These are phyloP conservation scores for Alternaria metachromatica DNA, from an alignment of 2,329 filamentous ascomycete genomes.

Conservation along the genomic window DNA sequence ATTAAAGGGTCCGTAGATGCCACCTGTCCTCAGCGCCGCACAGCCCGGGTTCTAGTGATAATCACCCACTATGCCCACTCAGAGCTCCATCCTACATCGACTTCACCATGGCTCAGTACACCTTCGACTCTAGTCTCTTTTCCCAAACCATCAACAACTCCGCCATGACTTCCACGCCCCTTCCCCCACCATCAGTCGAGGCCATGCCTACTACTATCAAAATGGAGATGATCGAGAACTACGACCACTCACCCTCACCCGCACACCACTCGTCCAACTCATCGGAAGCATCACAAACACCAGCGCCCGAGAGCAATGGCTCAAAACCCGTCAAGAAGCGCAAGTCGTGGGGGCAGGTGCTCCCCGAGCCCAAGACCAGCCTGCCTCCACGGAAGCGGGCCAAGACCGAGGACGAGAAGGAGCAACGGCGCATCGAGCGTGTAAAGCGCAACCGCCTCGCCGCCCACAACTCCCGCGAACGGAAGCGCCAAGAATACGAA, in stretches of 20 bases:
- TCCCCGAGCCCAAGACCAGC: slow-evolving; percentile 95
- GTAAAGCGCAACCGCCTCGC: slow-evolving; percentile 95
- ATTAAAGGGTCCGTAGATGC: slow-evolving; percentile 47
- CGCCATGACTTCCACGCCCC: slow-evolving; percentile 29
- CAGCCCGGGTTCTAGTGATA: slow-evolving; percentile 34
- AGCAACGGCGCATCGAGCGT: slow-evolving; percentile 95
- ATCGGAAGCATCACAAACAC: slow-evolving; percentile 27
- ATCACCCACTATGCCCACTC: slow-evolving; percentile 39
- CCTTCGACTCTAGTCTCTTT: slow-evolving; percentile 27
- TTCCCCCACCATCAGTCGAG: slow-evolving; percentile 32
- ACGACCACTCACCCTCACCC: slow-evolving; percentile 31
- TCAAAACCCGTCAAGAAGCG: slow-evolving; percentile 83
- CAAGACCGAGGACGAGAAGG: slow-evolving; percentile 98
- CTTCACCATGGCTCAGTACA: slow-evolving; percentile 36
- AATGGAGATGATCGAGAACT: slow-evolving; percentile 50
- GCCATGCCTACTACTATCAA: slow-evolving; percentile 48
- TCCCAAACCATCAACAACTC: slow-evolving; percentile 32
- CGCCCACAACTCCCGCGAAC: slow-evolving; percentile 94
- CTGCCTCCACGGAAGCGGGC: slow-evolving; percentile 95
- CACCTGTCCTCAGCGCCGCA: slow-evolving; percentile 36
- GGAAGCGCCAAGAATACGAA: slow-evolving; percentile 90
- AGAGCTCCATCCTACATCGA: slow-evolving; percentile 35
- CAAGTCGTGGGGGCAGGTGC: slow-evolving; percentile 98
- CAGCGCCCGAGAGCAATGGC: slow-evolving; percentile 28
- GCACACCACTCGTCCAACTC: slow-evolving; percentile 24